Conservation (phyloP, 2,329 filamentous ascomycete species). For the Neofusicoccum sp. region DNA sequence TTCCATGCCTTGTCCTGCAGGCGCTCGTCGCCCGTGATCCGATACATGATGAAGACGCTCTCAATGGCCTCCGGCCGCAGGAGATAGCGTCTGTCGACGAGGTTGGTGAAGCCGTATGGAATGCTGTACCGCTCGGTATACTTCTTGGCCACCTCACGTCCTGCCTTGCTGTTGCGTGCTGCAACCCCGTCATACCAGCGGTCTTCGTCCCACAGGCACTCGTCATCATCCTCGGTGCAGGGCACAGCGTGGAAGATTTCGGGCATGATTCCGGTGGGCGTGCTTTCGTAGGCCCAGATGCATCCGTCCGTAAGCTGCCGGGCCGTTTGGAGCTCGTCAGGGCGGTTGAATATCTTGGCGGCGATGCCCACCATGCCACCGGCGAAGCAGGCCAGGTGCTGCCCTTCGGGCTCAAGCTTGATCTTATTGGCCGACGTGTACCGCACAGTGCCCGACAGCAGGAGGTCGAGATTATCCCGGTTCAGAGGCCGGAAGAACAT, state of each 20-base stretch:
- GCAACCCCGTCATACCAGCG: conserved; percentile 45
- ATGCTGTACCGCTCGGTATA: conserved; percentile 38
- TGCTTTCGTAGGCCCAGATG: conserved; percentile 57
- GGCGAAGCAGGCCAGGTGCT: conserved; percentile 58
- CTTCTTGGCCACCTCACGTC: conserved; percentile 34
- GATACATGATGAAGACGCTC: conserved; percentile 83
- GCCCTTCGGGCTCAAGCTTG: conserved; percentile 46
- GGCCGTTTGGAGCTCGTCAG: conserved; percentile 53
- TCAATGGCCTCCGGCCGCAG: conserved; percentile 61
- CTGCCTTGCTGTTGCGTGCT: conserved; percentile 19
- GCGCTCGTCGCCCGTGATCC: conserved; percentile 72
- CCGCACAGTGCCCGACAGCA: conserved; percentile 66
- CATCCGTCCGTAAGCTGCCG: conserved; percentile 57
- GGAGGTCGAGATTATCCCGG: conserved; percentile 66
- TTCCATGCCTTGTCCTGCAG: conserved; percentile 81
- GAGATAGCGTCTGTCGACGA: conserved; percentile 37
- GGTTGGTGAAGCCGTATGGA: conserved; percentile 35
- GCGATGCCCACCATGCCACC: conserved; percentile 60
- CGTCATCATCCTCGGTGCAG: conserved; percentile 44
- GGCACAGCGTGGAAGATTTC: conserved; percentile 49
- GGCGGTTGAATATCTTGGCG: conserved; percentile 54
- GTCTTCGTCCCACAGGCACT: conserved; percentile 49
- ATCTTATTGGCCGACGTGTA: conserved; percentile 48
- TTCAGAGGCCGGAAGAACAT: conserved; percentile 80
- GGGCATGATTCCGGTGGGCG: conserved; percentile 57